These are phyloP conservation scores for Ogataea philodendri DNA, from an alignment of 805 yeast species.

Conservation along the genomic window DNA sequence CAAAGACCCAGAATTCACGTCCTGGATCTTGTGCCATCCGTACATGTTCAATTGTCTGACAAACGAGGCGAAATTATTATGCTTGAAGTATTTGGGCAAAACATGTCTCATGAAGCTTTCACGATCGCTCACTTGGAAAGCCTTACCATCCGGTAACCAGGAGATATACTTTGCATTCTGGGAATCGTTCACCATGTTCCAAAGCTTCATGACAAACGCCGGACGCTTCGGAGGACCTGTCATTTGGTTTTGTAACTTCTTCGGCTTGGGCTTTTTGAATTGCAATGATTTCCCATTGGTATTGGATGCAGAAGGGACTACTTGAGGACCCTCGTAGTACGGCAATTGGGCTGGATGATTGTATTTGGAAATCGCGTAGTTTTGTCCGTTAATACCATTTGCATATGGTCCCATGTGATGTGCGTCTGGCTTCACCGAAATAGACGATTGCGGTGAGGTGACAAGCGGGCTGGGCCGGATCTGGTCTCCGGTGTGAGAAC, in stretches of 20 bases:
- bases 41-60: conserved; percentile 97
- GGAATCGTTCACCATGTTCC: conserved; percentile 93
- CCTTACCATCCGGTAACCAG: conserved; percentile 84
- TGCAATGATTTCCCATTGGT: conserved; percentile 9
- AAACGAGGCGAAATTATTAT: conserved; percentile 91
- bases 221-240: conserved; percentile 56
- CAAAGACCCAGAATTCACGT: conserved; percentile 73
- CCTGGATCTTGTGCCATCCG: conserved; percentile 99
- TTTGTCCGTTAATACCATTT: conserved; percentile 9
- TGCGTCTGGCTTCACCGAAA: conserved; percentile 3
- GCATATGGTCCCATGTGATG: conserved; percentile 9
- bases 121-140: conserved; percentile 80
- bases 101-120: conserved; percentile 82
- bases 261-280: conserved; percentile 29
- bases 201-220: conserved; percentile 87
- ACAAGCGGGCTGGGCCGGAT: conserved; percentile 13
- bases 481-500: conserved; percentile 7
- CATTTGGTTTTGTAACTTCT: conserved; percentile 19
- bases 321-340: conserved; percentile 15
- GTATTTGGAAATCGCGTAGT: conserved; percentile 17
- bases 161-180: conserved; percentile 65
- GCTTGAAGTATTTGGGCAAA: conserved; percentile 91
- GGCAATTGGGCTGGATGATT: conserved; percentile 13
- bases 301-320: conserved; percentile 1
- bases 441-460: conserved; percentile 17